These are phyloP conservation scores for Gymnopilus junonius DNA, from an alignment of 768 basidiomycete genomes.

Conservation along the genomic window DNA sequence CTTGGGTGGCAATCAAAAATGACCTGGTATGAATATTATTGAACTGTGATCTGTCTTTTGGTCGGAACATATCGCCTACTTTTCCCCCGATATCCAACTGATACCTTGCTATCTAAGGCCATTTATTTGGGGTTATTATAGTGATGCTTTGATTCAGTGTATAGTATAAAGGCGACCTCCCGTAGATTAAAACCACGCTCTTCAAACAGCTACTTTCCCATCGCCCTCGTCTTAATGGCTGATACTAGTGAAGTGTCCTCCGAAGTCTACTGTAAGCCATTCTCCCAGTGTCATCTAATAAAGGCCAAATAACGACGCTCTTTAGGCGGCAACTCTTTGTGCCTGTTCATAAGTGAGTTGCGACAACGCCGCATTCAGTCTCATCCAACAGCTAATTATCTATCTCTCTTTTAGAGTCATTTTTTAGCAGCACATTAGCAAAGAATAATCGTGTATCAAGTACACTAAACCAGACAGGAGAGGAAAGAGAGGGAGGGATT, in stretches of 20 bases:
- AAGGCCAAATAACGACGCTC: not conserved
- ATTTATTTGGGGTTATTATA: not conserved
- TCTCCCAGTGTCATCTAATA: not conserved
- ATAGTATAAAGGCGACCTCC: not conserved
- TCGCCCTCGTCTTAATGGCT: not conserved
- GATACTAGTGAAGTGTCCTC: not conserved
- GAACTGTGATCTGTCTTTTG: not conserved
- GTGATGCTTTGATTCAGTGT: not conserved
- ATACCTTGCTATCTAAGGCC: not conserved
- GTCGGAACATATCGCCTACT: not conserved
- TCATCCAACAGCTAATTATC: not conserved
- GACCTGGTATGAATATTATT: not conserved
- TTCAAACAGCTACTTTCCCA: not conserved
- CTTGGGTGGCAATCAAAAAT: not conserved
- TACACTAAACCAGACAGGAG: not conserved
- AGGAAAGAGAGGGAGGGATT: not conserved
- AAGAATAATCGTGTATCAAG: not conserved
- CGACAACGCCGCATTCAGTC: not conserved
- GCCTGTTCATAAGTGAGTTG: not conserved
- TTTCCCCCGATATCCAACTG: too few relatives aligned
- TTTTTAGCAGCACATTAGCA: not conserved
- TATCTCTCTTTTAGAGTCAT: not conserved
- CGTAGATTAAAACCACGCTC: not conserved
- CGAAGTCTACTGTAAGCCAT: not conserved
- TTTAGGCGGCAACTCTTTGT: not conserved